phyloP scores from a whole-genome alignment of 2,329 filamentous ascomycete genomes.

The Colletotrichum costaricense region DNA sequence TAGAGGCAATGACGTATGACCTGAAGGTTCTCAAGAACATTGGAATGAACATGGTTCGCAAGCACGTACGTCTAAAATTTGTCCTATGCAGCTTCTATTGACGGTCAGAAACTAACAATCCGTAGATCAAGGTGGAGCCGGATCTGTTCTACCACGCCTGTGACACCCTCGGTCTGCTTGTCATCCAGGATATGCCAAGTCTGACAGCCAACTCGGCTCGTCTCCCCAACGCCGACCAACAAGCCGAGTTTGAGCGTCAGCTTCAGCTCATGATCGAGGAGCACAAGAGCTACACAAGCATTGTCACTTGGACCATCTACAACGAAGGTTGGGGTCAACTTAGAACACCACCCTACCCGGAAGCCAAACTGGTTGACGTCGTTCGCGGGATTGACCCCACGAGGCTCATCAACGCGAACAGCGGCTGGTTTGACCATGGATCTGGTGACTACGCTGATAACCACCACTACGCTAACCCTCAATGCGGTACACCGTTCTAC shows the following conservation, averaged over 20 bases:
- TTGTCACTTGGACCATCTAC: slow-evolving; percentile 76
- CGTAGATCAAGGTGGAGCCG: slow-evolving; percentile 73
- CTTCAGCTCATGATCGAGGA: slow-evolving; percentile 71
- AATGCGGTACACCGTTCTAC: slow-evolving; percentile 78
- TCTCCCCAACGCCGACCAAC: slow-evolving; percentile 58
- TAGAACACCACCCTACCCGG: slow-evolving; percentile 59
- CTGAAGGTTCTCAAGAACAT: slow-evolving; percentile 71
- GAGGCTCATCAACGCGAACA: slow-evolving; percentile 70
- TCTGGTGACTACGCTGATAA: slow-evolving; percentile 77
- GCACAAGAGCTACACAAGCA: slow-evolving; percentile 72
- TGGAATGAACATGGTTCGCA: slow-evolving; percentile 78
- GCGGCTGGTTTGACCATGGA: slow-evolving; percentile 76
- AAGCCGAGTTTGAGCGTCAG: slow-evolving; percentile 74
- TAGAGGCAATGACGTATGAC: slow-evolving; percentile 76
- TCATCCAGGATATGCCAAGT: slow-evolving; percentile 80
- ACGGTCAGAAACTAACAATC: slow-evolving; percentile 35
- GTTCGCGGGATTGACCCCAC: slow-evolving; percentile 71
- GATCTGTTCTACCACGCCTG: slow-evolving; percentile 76
- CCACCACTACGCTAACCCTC: slow-evolving; percentile 77
- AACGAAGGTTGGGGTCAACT: slow-evolving; percentile 80
- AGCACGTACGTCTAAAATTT: slow-evolving; percentile 64
- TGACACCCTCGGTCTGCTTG: slow-evolving; percentile 72
- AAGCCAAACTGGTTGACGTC: slow-evolving; percentile 65
- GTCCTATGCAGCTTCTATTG: background rate
- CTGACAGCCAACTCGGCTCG: slow-evolving; percentile 51